Evolutionary conservation across 768 basidiomycete species (phyloP), one percentile per base, ranked within the genome.

Genomic region (Xerocomellus intermedius): DNA sequence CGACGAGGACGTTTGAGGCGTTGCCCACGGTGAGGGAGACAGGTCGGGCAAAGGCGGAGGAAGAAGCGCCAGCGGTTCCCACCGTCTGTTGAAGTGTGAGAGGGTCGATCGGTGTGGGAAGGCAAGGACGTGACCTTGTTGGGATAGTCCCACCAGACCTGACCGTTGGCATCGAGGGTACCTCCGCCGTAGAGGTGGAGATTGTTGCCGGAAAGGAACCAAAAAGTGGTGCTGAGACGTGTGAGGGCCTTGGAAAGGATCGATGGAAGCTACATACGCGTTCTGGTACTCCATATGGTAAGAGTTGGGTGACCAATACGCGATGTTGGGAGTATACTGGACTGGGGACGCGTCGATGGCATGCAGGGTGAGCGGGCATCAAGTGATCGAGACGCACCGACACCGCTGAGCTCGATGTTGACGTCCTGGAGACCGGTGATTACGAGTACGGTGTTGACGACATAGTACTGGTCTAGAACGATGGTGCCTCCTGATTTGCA

Each of bases 11-110:
- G 38, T 75, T 70, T 9, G 71, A 71, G 19, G 76, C 70, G 42
- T 78, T 75, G 21, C 73, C 76, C 16, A 81, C 66, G 19, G 75
- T 75, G 19, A 80, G 66, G 8, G 77, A 76, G 39, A 79, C 62
- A 2, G 78, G 78, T 21, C 79, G 69, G 1, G 75, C 75, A 59
- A 79, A 77, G 5, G 69, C 64, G 7, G 63, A 68, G 19, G 77
- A 78, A 30, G 75, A 77, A 39, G 76, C 77, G 2, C 75, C 76
- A 0, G 75, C 76, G 0, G 71, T 75, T 33, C 75, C 77, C 19
- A 70, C 52, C 54, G 69, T 70, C 73, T 73, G 37, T 21, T 36
- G 38, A 8, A n/a, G 10, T 12, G 35, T 58, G 48, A 53, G 48
- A 53, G 6, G 44, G 26, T 32, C 38, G 36, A 35, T 41, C 39